Conservation (phyloP, 73 alveolate genomes). For the Tetrahymena malaccensis region DNA sequence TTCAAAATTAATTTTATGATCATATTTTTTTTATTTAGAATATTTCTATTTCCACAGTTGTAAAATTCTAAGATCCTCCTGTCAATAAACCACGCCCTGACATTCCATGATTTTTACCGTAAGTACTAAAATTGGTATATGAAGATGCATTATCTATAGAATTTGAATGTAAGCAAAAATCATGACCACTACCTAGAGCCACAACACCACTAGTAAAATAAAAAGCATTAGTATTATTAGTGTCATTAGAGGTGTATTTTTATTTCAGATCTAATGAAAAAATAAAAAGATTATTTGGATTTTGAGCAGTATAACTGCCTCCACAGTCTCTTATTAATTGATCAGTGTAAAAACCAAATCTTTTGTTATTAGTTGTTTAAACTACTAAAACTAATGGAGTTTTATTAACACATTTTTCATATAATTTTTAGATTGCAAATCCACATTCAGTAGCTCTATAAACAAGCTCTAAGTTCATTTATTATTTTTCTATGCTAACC, state of each 20-base stretch:
- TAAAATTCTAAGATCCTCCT: background rate
- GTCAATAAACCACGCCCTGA: background rate
- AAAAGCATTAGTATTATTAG: background rate
- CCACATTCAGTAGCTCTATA: background rate
- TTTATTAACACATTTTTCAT: background rate
- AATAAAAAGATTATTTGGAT: background rate
- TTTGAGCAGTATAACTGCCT: background rate
- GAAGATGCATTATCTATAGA: background rate
- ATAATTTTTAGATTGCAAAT: too few relatives aligned
- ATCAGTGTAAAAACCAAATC: background rate
- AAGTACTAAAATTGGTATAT: too few relatives aligned
- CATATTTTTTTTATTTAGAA: too few relatives aligned
- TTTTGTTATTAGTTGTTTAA: background rate
- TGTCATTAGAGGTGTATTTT: background rate
- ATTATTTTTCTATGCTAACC: background rate
- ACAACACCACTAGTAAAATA: too few relatives aligned
- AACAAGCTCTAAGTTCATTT: background rate
- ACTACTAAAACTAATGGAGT: too few relatives aligned
- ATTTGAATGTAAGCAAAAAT: background rate
- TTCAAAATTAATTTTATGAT: too few relatives aligned
- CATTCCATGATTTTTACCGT: background rate
- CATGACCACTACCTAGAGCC: background rate
- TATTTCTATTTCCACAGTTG: background rate
- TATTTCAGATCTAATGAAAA: background rate
- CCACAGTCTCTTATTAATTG: too few relatives aligned